Conservation (phyloP, 2,329 filamentous ascomycete genomes). For the Penicillium sp. region DNA sequence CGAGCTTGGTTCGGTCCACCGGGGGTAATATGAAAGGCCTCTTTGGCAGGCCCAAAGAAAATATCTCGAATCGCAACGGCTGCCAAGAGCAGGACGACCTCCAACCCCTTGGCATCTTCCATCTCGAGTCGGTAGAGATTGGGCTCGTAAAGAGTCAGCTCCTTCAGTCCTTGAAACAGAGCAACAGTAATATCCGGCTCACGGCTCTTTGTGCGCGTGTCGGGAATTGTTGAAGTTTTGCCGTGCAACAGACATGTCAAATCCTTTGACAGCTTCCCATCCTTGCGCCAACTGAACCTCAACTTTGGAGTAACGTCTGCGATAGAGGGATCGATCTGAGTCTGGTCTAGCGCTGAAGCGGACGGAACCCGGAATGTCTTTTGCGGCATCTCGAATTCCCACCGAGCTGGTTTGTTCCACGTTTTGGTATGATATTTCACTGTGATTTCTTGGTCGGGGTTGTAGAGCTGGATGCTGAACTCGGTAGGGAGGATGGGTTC, state of each 20-base stretch:
- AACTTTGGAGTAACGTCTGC: slow-evolving; percentile 66
- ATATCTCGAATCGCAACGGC: slow-evolving; percentile 63
- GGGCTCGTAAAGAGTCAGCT: slow-evolving; percentile 88
- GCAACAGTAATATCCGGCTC: slow-evolving; percentile 96
- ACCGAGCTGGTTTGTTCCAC: slow-evolving; percentile 77
- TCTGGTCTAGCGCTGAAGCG: slow-evolving; percentile 72
- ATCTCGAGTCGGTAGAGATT: slow-evolving; percentile 88
- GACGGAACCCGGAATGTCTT: slow-evolving; percentile 81
- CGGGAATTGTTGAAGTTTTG: slow-evolving; percentile 61
- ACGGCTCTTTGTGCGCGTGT: slow-evolving; percentile 72
- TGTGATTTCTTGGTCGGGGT: slow-evolving; percentile 79
- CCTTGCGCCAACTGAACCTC: slow-evolving; percentile 84
- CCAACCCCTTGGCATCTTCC: slow-evolving; percentile 89
- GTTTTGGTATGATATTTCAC: slow-evolving; percentile 69
- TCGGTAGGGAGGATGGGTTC: slow-evolving; percentile 72
- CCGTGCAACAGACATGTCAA: slow-evolving; percentile 86
- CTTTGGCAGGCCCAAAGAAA: slow-evolving; percentile 63
- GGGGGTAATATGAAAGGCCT: slow-evolving; percentile 70
- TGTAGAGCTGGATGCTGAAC: slow-evolving; percentile 88
- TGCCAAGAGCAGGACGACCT: slow-evolving; percentile 70
- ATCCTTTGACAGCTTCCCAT: slow-evolving; percentile 81
- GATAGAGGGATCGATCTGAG: slow-evolving; percentile 60
- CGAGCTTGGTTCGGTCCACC: slow-evolving; percentile 5
- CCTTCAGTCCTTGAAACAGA: slow-evolving; percentile 72
- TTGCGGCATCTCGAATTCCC: slow-evolving; percentile 91